Evolutionary conservation across 108 stramenopile species (phyloP).

Genomic region (Skeletonema grethae): DNA sequence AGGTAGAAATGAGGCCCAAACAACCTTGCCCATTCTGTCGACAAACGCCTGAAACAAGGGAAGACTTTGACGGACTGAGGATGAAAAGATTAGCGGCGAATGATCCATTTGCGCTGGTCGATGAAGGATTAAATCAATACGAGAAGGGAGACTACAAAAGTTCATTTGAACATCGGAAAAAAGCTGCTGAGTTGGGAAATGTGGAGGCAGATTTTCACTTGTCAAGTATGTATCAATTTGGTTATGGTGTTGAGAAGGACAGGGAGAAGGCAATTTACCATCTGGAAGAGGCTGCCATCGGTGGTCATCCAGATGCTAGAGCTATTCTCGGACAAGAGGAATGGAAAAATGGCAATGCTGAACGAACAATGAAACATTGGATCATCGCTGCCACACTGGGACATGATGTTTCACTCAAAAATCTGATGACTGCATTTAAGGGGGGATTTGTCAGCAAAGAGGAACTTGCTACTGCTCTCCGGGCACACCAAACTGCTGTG

Average conservation of each 20-base stretch:
- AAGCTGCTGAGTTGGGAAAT: not conserved
- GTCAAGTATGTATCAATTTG: not conserved
- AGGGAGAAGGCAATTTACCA: not conserved
- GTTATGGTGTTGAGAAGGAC: constrained; percentile 4
- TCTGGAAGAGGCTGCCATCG: constrained; percentile 6
- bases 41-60: not conserved
- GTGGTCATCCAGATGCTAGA: constrained; percentile 4
- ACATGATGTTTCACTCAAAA: not conserved
- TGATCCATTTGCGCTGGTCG: not conserved
- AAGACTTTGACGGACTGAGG: not conserved
- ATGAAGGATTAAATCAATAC: not conserved
- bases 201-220: not conserved
- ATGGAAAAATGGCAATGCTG: not conserved
- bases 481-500: not conserved
- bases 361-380: not conserved
- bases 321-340: not conserved
- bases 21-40: not conserved
- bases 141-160: not conserved
- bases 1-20: not conserved
- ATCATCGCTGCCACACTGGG: not conserved
- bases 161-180: not conserved
- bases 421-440: not conserved
- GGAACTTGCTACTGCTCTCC: not conserved
- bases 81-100: constrained; percentile 10
- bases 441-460: not conserved